Evolutionary conservation across 108 stramenopile species (phyloP), one percentile per base, ranked within the genome.

Genomic region (Nannochloropsis gaditana): DNA sequence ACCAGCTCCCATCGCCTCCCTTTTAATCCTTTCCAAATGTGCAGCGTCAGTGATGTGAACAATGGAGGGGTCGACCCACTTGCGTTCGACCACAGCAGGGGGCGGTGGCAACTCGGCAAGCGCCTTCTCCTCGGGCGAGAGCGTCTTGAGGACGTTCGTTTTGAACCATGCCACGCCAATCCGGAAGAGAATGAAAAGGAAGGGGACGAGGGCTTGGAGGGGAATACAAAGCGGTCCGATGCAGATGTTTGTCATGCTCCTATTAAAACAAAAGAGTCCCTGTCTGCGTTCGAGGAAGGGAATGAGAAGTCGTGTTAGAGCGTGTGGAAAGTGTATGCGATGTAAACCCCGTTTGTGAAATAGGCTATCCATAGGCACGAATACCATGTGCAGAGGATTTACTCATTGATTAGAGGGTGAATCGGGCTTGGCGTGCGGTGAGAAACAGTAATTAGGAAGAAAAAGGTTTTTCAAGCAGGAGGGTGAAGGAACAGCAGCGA

Each of bases 131-230:
- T 73, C 59, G 15, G 59, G 59, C 0, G 59, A 73, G 2, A 3
- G 19, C 19, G 59, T n/a, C 4, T n/a, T n/a, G 4, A 73, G 59
- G n/a, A 15, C 19, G 8, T 73, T n/a, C 31, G 31, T 31, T 73
- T 73, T 73, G 8, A 73, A 73, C 59, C 59, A 73, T n/a, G 59
- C 15, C 8, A 73, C 15, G 2, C 19, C 59, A 15, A 73, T 3
- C 59, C 59, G 59, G 59, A 73, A 73, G 59, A 73, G 59, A n/a
- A 73, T n/a, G 59, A 73, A 73, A 73, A 73, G 59, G 6, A 73
- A 73, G 8, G 59, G 59, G 6, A 73, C n/a, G 0, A 73, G 59
- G 5, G 59, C 59, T 15, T n/a, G 19, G 59, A 73, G 1, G 8
- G 59, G 59, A 15, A 73, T n/a, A 3, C 59, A 73, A n/a, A 73